Base-by-base conservation (phyloP, 179 eudicot species). In the Actinidia arguta region DNA sequence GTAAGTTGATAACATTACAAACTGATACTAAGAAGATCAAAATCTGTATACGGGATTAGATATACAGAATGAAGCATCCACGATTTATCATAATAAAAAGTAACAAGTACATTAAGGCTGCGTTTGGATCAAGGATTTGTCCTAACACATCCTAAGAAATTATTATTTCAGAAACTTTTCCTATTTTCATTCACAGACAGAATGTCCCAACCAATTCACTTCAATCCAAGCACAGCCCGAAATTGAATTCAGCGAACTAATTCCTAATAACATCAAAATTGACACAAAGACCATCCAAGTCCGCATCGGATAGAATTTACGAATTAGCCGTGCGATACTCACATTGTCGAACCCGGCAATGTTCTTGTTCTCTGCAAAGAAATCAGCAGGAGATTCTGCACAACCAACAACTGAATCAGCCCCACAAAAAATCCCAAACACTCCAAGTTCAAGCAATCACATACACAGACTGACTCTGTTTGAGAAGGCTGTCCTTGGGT, bases 341-440 rank as follows among this genome's bases (percentile, higher is more conserved):
- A 97, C 99, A 86, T 96, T 96, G 75, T 96, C 99, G 70, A 96
- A 96, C 3, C 99, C 99, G 50, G 99, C 98, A 83, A 96, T 96
- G 81, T 92, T 95, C 82, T 96, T 96, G 85, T 96, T 96, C 87
- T 96, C 99, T 1, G 99, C 98, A 50, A 96, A 96, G 82, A 96
- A 96, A 83, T 96, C 99, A 48, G 86, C 82, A 4, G 80, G 82
- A 44, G 75, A 81, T 42, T 73, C 81, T 80, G 70, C 64, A 73
- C 62, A 2, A 78, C 44, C 31, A 70, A 76, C 59, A 39, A 39
- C 22, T 12, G 58, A 84, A 86, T 56, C 82, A 59, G 25, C 61
- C 48, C 66, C 55, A 27, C 59, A 64, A 52, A 75, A 24, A 78
- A 36, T 59, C 25, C 54, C 7, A 54, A 54, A 75, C 27, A 18